Base-by-base conservation (phyloP, 371 early-diverging fungal genomes). In the Sporodiniella umbellata region DNA sequence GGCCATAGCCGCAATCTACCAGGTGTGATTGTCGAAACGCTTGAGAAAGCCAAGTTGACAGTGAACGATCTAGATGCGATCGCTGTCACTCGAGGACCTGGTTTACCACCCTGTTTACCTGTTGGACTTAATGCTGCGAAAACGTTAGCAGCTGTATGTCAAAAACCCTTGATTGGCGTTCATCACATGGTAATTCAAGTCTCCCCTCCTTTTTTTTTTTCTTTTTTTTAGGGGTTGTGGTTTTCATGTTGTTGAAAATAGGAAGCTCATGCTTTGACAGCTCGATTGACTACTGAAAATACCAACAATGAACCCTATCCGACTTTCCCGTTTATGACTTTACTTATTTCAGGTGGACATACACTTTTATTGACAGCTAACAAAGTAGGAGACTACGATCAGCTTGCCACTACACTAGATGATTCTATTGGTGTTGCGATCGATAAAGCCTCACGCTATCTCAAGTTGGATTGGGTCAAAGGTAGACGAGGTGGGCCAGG, bases 131-230 rank as follows among this genome's bases (percentile, higher is more conserved):
- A 87, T 39, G 92, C 92, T 0, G 90, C 81, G 21, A 90, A 90
- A 56, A 80, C 86, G 7, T 63, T 92, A 26, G 92, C 93, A 8
- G 88, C 88, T 3, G 90, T 83, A 24, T 40, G 48, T 44, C 67
- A 67, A 26, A 85, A 85, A 48, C 89, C 90, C 7, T 60, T 91
- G 37, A 73, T 91, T 40, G 91, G 91, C 25, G 89, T 92, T 24
- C 91, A 92, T 67, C 93, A 92, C 55, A 92, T 91, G 92, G 85
- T 80, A 28, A n/a, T n/a, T n/a, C n/a, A n/a, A n/a, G n/a, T n/a
- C n/a, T n/a, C n/a, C n/a, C n/a, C n/a, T n/a, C n/a, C n/a, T n/a
- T n/a, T n/a, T n/a, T n/a, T n/a, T n/a, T n/a, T n/a, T n/a, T n/a
- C n/a, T n/a, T n/a, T n/a, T n/a, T n/a, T n/a, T n/a, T n/a, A n/a